These are phyloP conservation scores for Antrodiella citrinella DNA, from an alignment of 768 basidiomycete genomes.

Conservation along the genomic window DNA sequence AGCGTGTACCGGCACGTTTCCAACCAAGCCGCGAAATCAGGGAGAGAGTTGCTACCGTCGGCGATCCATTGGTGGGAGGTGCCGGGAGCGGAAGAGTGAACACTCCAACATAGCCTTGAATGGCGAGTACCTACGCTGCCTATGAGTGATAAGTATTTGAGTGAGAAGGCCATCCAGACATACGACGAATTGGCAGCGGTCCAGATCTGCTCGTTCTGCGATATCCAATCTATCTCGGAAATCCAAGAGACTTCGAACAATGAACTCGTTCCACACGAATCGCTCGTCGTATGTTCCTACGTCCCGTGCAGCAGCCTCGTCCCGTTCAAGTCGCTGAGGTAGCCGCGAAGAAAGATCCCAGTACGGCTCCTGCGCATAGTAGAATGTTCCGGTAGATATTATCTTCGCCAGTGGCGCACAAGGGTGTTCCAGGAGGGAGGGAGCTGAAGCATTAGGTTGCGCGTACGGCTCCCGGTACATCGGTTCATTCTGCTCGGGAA, in stretches of 20 bases:
- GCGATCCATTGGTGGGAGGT: conserved; percentile 67
- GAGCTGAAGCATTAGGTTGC: conserved; percentile 27
- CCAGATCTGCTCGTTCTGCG: conserved; percentile 64
- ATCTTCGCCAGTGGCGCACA: conserved; percentile 87
- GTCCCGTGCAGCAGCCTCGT: conserved; percentile 29
- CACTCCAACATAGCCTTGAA: conserved; percentile 91
- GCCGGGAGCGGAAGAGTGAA: conserved; percentile 70
- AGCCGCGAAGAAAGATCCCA: conserved; percentile 92
- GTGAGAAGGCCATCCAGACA: conserved; percentile 24
- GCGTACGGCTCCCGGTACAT: conserved; percentile 38
- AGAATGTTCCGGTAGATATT: conserved; percentile 86
- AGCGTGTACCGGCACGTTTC: conserved; percentile 94
- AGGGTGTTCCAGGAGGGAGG: conserved; percentile 79
- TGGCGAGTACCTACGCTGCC: conserved; percentile 61
- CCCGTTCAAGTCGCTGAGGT: conserved; percentile 45
- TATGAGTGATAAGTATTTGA: conserved; percentile 4
- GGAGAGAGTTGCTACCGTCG: conserved; percentile 64
- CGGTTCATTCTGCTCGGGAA: conserved; percentile 43
- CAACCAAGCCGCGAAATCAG: conserved; percentile 86
- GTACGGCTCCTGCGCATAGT: conserved; percentile 72
- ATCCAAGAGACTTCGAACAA: conserved; percentile 79
- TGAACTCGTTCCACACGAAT: conserved; percentile 94
- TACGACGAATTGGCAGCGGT: conserved; percentile 80
- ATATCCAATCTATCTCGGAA: conserved; percentile 75
- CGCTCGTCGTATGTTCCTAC: conserved; percentile 66